Base-by-base conservation (phyloP, 2,329 filamentous ascomycete species). In the Trichophaea hybrida region DNA sequence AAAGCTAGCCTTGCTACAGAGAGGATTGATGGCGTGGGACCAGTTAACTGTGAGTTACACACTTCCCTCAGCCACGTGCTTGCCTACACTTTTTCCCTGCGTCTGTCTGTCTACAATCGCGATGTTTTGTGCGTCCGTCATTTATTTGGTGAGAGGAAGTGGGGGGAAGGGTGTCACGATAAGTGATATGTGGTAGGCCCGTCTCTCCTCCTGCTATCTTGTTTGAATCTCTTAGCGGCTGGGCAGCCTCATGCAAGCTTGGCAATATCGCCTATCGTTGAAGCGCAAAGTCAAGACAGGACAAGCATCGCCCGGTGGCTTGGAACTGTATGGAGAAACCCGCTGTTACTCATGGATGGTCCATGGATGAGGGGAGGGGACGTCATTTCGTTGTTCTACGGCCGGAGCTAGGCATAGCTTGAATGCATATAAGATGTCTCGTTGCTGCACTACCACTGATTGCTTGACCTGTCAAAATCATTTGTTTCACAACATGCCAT, bases 41-140 rank as follows among this genome's bases (percentile, higher is more conserved):
- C 58, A 61, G 59, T 54, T 61, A 59, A 59, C 53, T 55, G 64
- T 63, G 48, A 63, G 59, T 61, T 57, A 5, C n/a, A 17, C 48
- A 17, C 48, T 12, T 32, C 15, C 48, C 48, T 13, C 31, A 50
- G 12, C 48, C 5, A 5, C 13, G 31, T 8, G 48, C 48, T 24
- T 24, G 31, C 31, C 31, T 24, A 24, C 48, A 50, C n/a, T 15
- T 43, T 43, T 15, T 15, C 4, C 38, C 38, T 10, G 38, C n/a
- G 38, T 15, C 38, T 43, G 38, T 43, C 10, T 15, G 10, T 43
- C n/a, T 43, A 4, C 38, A 10, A 43, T 43, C 24, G 24, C 24
- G 38, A 43, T 43, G 38, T 10, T 43, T 43, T 43, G 10, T 43
- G 38, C 38, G 10, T 10, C 38, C 38, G 24, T 24, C 24, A 24